phyloP scores from a whole-genome alignment of 2,329 filamentous ascomycete species.

The Rhinocladiella similis region DNA sequence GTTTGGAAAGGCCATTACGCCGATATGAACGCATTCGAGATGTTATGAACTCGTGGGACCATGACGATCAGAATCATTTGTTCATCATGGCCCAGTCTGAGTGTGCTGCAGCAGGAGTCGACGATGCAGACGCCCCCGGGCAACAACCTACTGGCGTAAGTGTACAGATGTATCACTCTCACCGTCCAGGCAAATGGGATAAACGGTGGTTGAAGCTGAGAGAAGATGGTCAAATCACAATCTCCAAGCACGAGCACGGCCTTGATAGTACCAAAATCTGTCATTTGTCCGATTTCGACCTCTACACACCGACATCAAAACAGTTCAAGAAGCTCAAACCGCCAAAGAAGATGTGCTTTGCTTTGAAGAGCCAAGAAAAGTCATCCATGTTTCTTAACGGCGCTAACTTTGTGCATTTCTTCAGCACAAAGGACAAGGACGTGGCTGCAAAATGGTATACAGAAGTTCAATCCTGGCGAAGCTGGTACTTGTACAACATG shows the following conservation, averaged over 20 bases:
- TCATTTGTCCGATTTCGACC: slow-evolving; percentile 88
- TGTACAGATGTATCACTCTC: slow-evolving; percentile 76
- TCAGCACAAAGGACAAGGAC: slow-evolving; percentile 72
- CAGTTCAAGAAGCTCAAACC: slow-evolving; percentile 74
- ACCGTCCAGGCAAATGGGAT: slow-evolving; percentile 81
- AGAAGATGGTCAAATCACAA: slow-evolving; percentile 67
- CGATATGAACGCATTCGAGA: slow-evolving; percentile 85
- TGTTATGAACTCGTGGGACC: slow-evolving; percentile 90
- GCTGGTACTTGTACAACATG: slow-evolving; percentile 83
- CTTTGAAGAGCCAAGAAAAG: slow-evolving; percentile 90
- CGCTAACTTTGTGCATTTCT: slow-evolving; percentile 89
- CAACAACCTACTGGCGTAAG: slow-evolving; percentile 66
- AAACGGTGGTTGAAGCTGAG: slow-evolving; percentile 78
- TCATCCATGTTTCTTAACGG: slow-evolving; percentile 77
- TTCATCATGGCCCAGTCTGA: slow-evolving; percentile 60
- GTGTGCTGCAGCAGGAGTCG: slow-evolving; percentile 49
- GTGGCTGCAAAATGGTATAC: slow-evolving; percentile 69
- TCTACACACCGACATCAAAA: slow-evolving; percentile 73
- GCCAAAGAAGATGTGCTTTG: slow-evolving; percentile 82
- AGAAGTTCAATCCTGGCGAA: slow-evolving; percentile 77
- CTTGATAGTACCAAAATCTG: slow-evolving; percentile 62
- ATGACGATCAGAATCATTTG: slow-evolving; percentile 73
- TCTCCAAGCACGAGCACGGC: slow-evolving; percentile 72
- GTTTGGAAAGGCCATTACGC: slow-evolving; percentile 78
- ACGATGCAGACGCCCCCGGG: slow-evolving; percentile 63